phyloP scores from a whole-genome alignment of 2,329 filamentous ascomycete genomes.

The Fusarium pseudocircinatum region DNA sequence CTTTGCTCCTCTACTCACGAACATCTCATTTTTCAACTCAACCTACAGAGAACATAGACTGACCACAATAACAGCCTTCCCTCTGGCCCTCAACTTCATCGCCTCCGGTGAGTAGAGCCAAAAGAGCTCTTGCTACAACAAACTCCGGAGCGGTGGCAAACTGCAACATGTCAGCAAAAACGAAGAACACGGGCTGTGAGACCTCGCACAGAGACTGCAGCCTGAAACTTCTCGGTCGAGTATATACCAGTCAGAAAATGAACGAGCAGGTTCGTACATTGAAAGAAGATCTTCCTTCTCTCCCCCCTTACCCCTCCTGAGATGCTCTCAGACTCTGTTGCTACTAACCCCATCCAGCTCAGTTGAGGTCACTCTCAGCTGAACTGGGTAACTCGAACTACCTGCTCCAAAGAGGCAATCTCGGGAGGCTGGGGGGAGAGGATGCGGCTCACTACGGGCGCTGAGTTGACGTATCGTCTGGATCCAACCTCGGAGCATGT shows the following conservation, averaged over 20 bases:
- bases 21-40: not conserved
- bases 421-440: constrained; percentile 46
- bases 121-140: constrained; percentile 25
- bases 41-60: constrained; percentile 31
- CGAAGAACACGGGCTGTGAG: constrained; percentile 14
- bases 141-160: constrained; percentile 71
- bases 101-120: constrained; percentile 83
- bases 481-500: constrained; percentile 61
- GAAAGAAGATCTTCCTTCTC: constrained; percentile 50
- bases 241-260: constrained; percentile 32
- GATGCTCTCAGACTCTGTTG: constrained; percentile 40
- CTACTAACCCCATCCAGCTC: constrained; percentile 37
- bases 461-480: constrained; percentile 64
- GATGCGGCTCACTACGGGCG: constrained; percentile 87
- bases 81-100: constrained; percentile 88
- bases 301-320: constrained; percentile 36
- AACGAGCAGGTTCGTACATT: constrained; percentile 57
- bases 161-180: constrained; percentile 47
- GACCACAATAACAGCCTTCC: constrained; percentile 67
- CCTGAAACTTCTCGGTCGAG: constrained; percentile 25
- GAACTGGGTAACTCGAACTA: constrained; percentile 3
- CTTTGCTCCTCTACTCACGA: not conserved
- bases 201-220: not conserved
- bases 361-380: not conserved
- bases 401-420: constrained; percentile 42